phyloP scores from a whole-genome alignment of 257 asterid species.

The Scutellaria baicalensis region DNA sequence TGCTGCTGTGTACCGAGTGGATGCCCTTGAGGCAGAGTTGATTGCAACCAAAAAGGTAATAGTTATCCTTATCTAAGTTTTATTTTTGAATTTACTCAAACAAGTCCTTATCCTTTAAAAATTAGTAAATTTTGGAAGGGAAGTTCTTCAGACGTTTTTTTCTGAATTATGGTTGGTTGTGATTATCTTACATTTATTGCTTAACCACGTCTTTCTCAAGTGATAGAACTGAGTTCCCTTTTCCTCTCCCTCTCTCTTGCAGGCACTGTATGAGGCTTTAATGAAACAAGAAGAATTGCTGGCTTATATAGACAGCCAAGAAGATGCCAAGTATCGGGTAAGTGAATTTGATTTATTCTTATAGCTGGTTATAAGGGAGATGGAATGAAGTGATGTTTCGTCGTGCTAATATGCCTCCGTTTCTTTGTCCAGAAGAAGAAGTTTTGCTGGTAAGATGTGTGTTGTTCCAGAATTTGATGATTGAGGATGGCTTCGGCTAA shows the following conservation, averaged over 20 bases:
- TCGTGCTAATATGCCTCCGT: not conserved
- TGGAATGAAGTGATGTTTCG: not conserved
- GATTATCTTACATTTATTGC: not conserved
- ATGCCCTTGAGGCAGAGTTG: conserved; percentile 94
- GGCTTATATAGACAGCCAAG: conserved; percentile 84
- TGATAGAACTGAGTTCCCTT: not conserved
- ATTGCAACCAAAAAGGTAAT: conserved; percentile 94
- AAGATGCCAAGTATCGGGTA: conserved; percentile 71
- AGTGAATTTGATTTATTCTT: conserved; percentile 8
- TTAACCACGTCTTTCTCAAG: not conserved
- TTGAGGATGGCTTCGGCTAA: not conserved
- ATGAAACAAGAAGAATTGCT: conserved; percentile 98
- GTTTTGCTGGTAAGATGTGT: conserved; percentile 59
- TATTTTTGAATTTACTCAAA: not conserved
- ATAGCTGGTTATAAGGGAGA: not conserved
- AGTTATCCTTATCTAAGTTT: not conserved
- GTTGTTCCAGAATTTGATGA: conserved; percentile 6
- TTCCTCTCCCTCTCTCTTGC: conserved; percentile 7
- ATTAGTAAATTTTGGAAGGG: not conserved
- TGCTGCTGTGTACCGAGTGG: conserved; percentile 97
- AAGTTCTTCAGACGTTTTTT: not conserved
- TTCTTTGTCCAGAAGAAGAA: conserved; percentile 57
- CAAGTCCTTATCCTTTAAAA: not conserved
- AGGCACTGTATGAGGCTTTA: conserved; percentile 91
- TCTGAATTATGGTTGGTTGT: not conserved